phyloP scores from a whole-genome alignment of 371 early-diverging fungal species.

The Saksenaea oblongispora region DNA sequence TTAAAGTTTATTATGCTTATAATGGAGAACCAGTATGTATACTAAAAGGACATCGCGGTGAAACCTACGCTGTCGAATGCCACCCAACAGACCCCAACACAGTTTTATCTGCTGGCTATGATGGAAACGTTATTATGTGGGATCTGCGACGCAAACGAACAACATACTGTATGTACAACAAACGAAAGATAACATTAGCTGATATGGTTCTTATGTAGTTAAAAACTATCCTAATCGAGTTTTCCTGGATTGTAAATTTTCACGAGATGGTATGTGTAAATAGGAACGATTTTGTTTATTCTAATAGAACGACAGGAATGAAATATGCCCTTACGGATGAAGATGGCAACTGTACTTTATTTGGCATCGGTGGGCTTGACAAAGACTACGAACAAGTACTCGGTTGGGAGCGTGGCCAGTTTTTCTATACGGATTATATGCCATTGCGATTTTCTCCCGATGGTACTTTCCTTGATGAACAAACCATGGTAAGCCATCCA shows the following conservation, averaged over 20 bases:
- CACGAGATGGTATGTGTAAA: slow-evolving; percentile 44
- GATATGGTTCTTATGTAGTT: neutral
- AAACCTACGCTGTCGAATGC: slow-evolving; percentile 74
- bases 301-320: slow-evolving; percentile 29
- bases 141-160: slow-evolving; percentile 42
- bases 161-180: slow-evolving; percentile 20
- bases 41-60: slow-evolving; percentile 62
- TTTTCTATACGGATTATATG: slow-evolving; percentile 74
- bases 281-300: neutral
- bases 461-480: slow-evolving; percentile 73
- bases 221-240: slow-evolving; percentile 33
- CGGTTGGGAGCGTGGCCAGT: slow-evolving; percentile 70
- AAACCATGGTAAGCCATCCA: slow-evolving; percentile 44
- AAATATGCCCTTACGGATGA: slow-evolving; percentile 73
- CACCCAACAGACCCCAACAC: slow-evolving; percentile 75
- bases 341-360: slow-evolving; percentile 68
- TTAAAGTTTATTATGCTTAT: slow-evolving; percentile 62
- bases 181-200: too few species aligned
- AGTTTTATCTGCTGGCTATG: slow-evolving; percentile 81
- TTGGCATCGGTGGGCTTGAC: slow-evolving; percentile 62
- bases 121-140: slow-evolving; percentile 87
- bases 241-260: slow-evolving; percentile 56
- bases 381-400: slow-evolving; percentile 61
- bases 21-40: slow-evolving; percentile 58
- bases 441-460: slow-evolving; percentile 65